Evolutionary conservation across 2,329 filamentous ascomycete species (phyloP).

Genomic region (Exophiala sideris): DNA sequence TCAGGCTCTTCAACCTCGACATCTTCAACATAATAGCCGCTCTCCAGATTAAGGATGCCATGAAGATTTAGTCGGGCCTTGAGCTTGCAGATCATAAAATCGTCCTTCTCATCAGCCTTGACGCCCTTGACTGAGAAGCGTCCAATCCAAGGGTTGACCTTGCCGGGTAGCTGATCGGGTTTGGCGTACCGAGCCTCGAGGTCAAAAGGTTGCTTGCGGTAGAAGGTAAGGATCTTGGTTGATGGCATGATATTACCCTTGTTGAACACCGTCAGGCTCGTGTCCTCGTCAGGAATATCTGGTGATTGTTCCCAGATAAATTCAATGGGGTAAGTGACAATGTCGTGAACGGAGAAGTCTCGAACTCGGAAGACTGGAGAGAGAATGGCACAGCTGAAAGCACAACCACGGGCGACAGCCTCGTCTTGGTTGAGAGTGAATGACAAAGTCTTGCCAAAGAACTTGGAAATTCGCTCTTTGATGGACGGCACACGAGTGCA

Average conservation of each 20-base stretch:
- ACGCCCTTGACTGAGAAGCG: slow-evolving; percentile 97
- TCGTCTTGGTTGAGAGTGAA: slow-evolving; percentile 99
- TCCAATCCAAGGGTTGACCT: slow-evolving; percentile 91
- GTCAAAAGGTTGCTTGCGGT: slow-evolving; percentile 95
- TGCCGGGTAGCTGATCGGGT: slow-evolving; percentile 80
- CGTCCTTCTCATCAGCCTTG: slow-evolving; percentile 81
- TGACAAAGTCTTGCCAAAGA: slow-evolving; percentile 88
- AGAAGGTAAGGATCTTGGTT: slow-evolving; percentile 98
- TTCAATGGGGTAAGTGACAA: slow-evolving; percentile 96
- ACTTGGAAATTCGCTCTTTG: slow-evolving; percentile 83
- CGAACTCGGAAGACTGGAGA: slow-evolving; percentile 97
- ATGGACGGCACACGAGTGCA: slow-evolving; percentile 89
- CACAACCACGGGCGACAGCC: slow-evolving; percentile 89
- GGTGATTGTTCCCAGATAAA: slow-evolving; percentile 98
- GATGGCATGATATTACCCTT: slow-evolving; percentile 95
- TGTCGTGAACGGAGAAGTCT: slow-evolving; percentile 96
- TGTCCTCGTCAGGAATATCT: slow-evolving; percentile 98
- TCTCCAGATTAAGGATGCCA: slow-evolving; percentile 93
- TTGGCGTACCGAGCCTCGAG: slow-evolving; percentile 92
- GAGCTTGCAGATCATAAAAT: slow-evolving; percentile 99
- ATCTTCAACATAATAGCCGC: slow-evolving; percentile 96
- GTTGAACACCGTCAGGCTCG: slow-evolving; percentile 94
- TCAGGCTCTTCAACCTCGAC: slow-evolving; percentile 94
- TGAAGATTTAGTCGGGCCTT: slow-evolving; percentile 96
- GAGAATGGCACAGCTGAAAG: slow-evolving; percentile 95